Conservation (phyloP, 2,329 filamentous ascomycete species). For the Parastagonospora avenae region DNA sequence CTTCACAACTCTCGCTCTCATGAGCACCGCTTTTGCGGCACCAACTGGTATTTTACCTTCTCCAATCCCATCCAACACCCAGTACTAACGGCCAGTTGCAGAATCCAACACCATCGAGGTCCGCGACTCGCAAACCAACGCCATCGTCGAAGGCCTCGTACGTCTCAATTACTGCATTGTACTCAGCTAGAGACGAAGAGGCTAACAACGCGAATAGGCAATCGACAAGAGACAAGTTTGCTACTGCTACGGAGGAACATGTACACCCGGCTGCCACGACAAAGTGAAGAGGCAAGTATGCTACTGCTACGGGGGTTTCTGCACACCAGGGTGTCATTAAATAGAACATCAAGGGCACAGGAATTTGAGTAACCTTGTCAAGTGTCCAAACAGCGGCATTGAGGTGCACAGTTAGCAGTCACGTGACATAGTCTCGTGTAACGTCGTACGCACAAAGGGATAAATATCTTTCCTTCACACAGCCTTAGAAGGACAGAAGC, state of each 20-base stretch:
- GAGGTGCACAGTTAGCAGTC: too few species aligned
- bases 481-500: too few species aligned
- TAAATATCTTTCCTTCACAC: too few species aligned
- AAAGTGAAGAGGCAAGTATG: background rate
- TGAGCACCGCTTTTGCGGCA: background rate
- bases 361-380: too few species aligned
- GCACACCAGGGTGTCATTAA: background rate
- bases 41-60: background rate
- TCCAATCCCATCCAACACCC: background rate
- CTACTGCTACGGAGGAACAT: background rate
- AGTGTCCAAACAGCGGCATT: too few species aligned
- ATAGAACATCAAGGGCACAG: background rate
- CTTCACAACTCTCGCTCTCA: background rate
- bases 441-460: too few species aligned
- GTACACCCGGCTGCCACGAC: background rate
- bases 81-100: background rate
- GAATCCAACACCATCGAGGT: constrained; percentile 1
- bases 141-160: background rate
- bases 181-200: too few species aligned
- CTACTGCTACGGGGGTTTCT: background rate
- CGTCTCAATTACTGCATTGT: background rate
- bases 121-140: background rate
- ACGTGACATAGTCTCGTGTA: too few species aligned
- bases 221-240: constrained; percentile 2
- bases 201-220: background rate